These are phyloP conservation scores for Balakata baccata DNA, from an alignment of 345 rosid species.

Conservation along the genomic window DNA sequence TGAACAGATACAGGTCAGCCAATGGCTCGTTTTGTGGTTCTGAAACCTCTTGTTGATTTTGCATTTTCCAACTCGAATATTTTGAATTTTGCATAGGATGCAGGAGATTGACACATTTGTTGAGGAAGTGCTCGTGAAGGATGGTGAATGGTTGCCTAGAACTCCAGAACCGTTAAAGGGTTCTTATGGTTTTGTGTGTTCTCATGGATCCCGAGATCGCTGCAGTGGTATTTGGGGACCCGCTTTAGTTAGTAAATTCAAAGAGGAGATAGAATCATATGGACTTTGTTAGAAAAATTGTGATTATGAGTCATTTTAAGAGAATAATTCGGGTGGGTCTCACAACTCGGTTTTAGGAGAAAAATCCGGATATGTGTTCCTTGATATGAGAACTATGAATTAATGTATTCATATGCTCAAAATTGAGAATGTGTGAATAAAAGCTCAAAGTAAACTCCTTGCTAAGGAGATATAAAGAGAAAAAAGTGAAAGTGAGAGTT, in stretches of 20 bases:
- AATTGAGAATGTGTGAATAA: too few relatives aligned
- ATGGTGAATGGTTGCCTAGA: conserved; percentile 91
- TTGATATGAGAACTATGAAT: too few relatives aligned
- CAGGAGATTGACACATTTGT: conserved; percentile 99
- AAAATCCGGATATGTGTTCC: too few relatives aligned
- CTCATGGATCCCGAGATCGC: conserved; percentile 85
- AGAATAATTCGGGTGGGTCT: too few relatives aligned
- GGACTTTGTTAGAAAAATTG: too few relatives aligned
- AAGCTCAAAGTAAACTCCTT: too few relatives aligned
- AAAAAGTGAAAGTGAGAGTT: too few relatives aligned
- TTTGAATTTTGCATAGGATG: conserved; percentile 30
- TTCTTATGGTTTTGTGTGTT: conserved; percentile 82
- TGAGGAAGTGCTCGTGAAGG: conserved; percentile 94
- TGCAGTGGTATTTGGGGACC: conserved; percentile 97
- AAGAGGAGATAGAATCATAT: conserved; percentile 69
- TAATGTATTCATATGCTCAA: too few relatives aligned
- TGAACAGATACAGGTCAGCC: conserved; percentile 88
- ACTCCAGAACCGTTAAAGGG: conserved; percentile 80
- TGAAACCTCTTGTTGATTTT: conserved; percentile 6
- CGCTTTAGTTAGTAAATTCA: conserved; percentile 65
- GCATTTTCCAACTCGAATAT: conserved; percentile 6
- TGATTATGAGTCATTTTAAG: too few relatives aligned
- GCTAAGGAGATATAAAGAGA: too few relatives aligned
- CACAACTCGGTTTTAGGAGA: too few relatives aligned
- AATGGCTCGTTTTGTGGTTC: conserved; percentile 11